Percentiles rank a stretch among this genome's conserved stretches.
Conservation (phyloP, 768 basidiomycete species). For the Cystobasidium tubakii region DNA sequence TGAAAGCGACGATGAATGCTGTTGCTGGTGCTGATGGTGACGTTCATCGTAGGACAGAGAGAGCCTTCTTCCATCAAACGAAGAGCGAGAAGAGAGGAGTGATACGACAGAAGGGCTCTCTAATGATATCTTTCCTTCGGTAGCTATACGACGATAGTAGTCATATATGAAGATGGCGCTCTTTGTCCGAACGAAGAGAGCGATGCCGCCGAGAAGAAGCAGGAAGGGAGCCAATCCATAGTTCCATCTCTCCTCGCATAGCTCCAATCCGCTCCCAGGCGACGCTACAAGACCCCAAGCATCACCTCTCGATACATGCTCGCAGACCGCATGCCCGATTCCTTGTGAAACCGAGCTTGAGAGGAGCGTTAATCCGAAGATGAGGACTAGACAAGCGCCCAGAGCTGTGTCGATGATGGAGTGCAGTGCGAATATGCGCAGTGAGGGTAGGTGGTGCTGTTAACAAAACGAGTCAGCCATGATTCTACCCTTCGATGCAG, state of each 20-base stretch:
- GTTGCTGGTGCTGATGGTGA: neutral
- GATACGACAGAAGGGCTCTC: conserved; percentile 1
- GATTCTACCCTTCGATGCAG: too few species aligned
- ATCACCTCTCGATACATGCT: conserved; percentile 29
- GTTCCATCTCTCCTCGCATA: conserved; percentile 27
- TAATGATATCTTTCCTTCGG: conserved; percentile 17
- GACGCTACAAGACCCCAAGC: conserved; percentile 19
- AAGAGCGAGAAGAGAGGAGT: neutral
- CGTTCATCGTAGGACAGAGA: neutral
- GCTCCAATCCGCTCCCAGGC: conserved; percentile 23
- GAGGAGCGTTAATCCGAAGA: conserved; percentile 1
- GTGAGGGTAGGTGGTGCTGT: conserved; percentile 26
- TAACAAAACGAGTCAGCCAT: too few species aligned
- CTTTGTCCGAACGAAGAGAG: conserved; percentile 15
- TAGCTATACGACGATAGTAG: conserved; percentile 13
- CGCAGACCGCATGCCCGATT: conserved; percentile 31
- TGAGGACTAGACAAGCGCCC: neutral
- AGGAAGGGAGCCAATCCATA: conserved; percentile 23
- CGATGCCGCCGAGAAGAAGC: conserved; percentile 16
- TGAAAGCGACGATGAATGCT: conserved; percentile 1
- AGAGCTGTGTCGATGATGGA: conserved; percentile 29
- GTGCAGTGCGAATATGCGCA: conserved; percentile 32
- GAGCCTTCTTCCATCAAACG: neutral
- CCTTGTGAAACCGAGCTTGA: neutral
- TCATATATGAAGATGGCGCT: conserved; percentile 12